Conservation (phyloP, 2,329 filamentous ascomycete genomes). For the Fusarium albidum region DNA sequence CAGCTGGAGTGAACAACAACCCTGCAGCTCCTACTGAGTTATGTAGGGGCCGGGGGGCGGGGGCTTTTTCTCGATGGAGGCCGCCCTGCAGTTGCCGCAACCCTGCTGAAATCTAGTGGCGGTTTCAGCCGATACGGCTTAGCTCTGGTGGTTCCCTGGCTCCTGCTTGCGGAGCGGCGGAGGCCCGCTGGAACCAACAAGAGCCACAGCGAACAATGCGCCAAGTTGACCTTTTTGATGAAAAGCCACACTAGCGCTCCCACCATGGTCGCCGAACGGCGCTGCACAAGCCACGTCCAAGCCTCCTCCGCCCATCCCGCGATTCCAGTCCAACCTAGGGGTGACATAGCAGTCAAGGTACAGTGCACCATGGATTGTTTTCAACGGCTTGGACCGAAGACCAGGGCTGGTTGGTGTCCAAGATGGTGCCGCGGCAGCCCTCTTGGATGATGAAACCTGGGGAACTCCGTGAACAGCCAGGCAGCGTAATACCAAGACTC, state of each 20-base stretch:
- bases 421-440: slow-evolving; percentile 19
- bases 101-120: slow-evolving; percentile 26
- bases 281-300: slow-evolving; percentile 25
- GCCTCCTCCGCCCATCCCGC: slow-evolving; percentile 26
- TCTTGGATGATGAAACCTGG: slow-evolving; percentile 30
- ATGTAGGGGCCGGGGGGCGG: no score
- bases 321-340: background rate
- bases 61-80: slow-evolving; percentile 3
- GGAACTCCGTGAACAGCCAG: slow-evolving; percentile 11
- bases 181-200: slow-evolving; percentile 23
- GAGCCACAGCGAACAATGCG: slow-evolving; percentile 38
- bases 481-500: slow-evolving; percentile 15
- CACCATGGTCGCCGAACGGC: background rate
- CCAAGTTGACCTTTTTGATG: slow-evolving; percentile 11
- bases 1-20: slow-evolving; percentile 29
- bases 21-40: slow-evolving; percentile 2
- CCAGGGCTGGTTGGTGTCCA: slow-evolving; percentile 8
- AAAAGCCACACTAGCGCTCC: background rate
- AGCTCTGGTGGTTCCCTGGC: slow-evolving; percentile 27
- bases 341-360: background rate
- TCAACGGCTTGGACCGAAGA: slow-evolving; percentile 27
- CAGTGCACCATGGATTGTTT: no score
- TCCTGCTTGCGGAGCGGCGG: slow-evolving; percentile 23
- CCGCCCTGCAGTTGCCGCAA: slow-evolving; percentile 5
- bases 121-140: slow-evolving; percentile 38